Percentiles rank a stretch among this genome's conserved stretches.
Evolutionary conservation across 176 grass and related monocot genomes (phyloP).

Genomic region (Stipa capillata): DNA sequence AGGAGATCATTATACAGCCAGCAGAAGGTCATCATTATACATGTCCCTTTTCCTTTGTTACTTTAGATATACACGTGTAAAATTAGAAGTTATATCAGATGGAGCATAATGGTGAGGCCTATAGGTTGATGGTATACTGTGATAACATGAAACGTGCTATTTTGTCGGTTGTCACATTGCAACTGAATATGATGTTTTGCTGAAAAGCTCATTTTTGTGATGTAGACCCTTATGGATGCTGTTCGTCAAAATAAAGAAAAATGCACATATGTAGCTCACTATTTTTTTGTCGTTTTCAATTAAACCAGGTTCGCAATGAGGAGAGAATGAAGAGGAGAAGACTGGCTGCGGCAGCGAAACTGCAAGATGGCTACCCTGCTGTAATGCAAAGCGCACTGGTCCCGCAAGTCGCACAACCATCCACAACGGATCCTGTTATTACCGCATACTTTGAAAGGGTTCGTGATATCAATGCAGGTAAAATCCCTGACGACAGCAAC

Average conservation of each 20-base stretch:
- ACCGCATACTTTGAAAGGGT: slow-evolving; percentile 36
- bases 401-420: slow-evolving; percentile 17
- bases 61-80: not conserved
- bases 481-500: slow-evolving; percentile 27
- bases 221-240: not conserved
- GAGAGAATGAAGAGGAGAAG: slow-evolving; percentile 87
- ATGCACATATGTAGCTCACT: not conserved
- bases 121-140: not conserved
- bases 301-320: slow-evolving; percentile 58
- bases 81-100: slow-evolving; percentile 6
- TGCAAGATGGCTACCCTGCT: slow-evolving; percentile 32
- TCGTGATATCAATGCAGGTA: slow-evolving; percentile 8
- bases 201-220: not conserved
- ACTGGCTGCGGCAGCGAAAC: slow-evolving; percentile 36
- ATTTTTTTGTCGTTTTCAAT: not conserved
- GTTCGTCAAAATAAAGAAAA: not conserved
- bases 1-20: slow-evolving; percentile 53
- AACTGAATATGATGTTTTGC: not conserved
- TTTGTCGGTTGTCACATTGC: not conserved
- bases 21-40: slow-evolving; percentile 59
- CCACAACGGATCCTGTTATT: slow-evolving; percentile 13
- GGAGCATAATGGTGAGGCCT: not conserved
- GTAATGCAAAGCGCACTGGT: slow-evolving; percentile 31
- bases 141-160: not conserved
- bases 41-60: not conserved